Evolutionary conservation across 331 rosid species (phyloP).

Genomic region (Malus hybrid): DNA sequence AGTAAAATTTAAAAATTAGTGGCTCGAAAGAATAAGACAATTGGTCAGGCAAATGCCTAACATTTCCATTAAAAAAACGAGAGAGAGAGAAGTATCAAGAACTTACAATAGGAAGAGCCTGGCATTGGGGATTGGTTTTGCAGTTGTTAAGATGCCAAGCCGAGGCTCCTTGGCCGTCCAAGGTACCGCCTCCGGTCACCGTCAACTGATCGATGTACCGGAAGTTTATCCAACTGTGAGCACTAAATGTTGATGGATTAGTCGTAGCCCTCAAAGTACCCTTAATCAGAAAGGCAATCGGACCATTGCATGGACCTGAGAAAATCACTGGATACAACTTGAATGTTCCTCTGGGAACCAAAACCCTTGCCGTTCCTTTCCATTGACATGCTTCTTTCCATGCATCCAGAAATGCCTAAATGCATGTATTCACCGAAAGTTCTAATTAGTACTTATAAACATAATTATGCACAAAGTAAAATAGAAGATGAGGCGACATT

Average conservation of each 20-base stretch:
- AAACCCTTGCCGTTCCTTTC: slow-evolving; percentile 24
- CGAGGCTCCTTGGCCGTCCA: slow-evolving; percentile 30
- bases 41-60: background rate
- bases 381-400: slow-evolving; percentile 34
- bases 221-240: slow-evolving; percentile 25
- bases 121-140: slow-evolving; percentile 11
- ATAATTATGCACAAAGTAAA: background rate
- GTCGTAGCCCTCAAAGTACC: slow-evolving; percentile 24
- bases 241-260: slow-evolving; percentile 1
- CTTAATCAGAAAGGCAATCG: slow-evolving; percentile 12
- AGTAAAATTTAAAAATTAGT: background rate
- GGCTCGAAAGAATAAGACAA: background rate
- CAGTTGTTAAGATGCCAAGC: slow-evolving; percentile 34
- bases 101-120: slow-evolving; percentile 25
- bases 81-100: background rate
- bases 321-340: slow-evolving; percentile 13
- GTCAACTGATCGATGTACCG: slow-evolving; percentile 22
- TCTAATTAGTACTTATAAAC: background rate
- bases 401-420: slow-evolving; percentile 28
- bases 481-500: background rate
- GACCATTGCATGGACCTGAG: slow-evolving; percentile 34
- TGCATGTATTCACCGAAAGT: background rate
- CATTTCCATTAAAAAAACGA: background rate
- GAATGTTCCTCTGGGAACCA: slow-evolving; percentile 28
- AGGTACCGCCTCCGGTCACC: slow-evolving; percentile 31